Evolutionary conservation across 2,329 filamentous ascomycete genomes (phyloP), one percentile per base, ranked within the genome.

Genomic region (Pleomassaria siparia): DNA sequence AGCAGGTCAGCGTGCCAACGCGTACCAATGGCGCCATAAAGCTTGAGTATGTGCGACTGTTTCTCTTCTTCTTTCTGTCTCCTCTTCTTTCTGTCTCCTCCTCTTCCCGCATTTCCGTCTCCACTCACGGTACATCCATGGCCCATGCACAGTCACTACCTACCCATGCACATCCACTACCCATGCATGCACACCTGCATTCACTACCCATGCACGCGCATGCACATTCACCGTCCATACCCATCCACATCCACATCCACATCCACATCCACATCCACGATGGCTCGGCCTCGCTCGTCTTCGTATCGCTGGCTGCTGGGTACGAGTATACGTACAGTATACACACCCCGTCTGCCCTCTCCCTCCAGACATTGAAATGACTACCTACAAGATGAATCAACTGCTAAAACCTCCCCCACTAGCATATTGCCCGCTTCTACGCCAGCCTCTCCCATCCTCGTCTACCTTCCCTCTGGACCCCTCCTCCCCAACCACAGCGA

Each of bases 381-480:
- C 32, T 16, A 18, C 32, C 15, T 18, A 35, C 15, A 18, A 4
- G 3, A 35, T 6, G 13, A 13, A 18, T 16, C 32, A 22, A n/a
- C 12, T 22, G 24, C 25, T 33, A 39, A 9, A n/a, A 22, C 12
- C 32, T 16, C 20, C n/a, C n/a, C n/a, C 18, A 7, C 28, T 50
- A 73, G 71, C 46, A 58, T 74, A 28, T 67, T 62, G 41, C 63
- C 66, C 37, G 58, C 69, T 28, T 47, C 61, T 6, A 52, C 58
- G 10, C 45, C 58, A 30, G 54, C 62, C 5, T 57, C 66, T 28
- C 63, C 69, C 13, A 54, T 71, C 33, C 52, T 72, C 40, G 46
- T 80, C 35, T 76, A 74, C 48, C 59, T 80, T 13, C 75, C 75
- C 3, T 63, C 71, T 30, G 75, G 75, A 4, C 72, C 74, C 32